Conservation (phyloP, 202 grass and related monocot genomes). For the Zoysia matrella region DNA sequence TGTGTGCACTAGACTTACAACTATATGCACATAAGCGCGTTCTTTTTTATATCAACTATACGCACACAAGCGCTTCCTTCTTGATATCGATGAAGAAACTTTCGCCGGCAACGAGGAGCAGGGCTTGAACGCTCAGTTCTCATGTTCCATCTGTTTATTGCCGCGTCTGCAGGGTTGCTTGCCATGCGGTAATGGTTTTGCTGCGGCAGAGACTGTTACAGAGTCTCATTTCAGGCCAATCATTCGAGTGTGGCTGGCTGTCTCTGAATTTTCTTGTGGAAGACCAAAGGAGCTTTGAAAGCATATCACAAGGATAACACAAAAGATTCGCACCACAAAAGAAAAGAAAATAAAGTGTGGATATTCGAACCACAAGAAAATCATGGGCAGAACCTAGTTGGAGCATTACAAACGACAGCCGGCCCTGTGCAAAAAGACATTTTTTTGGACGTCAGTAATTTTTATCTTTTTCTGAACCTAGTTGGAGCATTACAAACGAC, state of each 20-base stretch:
- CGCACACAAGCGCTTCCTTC: too few relatives aligned
- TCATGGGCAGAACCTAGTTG: background rate
- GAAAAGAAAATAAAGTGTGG: background rate
- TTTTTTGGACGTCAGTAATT: background rate
- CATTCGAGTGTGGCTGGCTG: slow-evolving; percentile 19
- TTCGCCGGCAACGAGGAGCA: too few relatives aligned
- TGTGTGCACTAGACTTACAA: too few relatives aligned
- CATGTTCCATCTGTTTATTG: too few relatives aligned
- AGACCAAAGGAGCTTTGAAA: slow-evolving; percentile 7
- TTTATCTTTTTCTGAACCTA: background rate
- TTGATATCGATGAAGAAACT: too few relatives aligned
- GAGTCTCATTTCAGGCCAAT: slow-evolving; percentile 15
- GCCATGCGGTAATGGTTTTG: background rate
- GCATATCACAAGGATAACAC: background rate
- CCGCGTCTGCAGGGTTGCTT: background rate
- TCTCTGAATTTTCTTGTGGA: slow-evolving; percentile 17
- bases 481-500: background rate
- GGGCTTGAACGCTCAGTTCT: too few relatives aligned
- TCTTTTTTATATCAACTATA: too few relatives aligned
- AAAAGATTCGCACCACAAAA: slow-evolving; percentile 5
- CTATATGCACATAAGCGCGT: too few relatives aligned
- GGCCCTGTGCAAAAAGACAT: too few relatives aligned
- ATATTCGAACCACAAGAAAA: slow-evolving; percentile 44
- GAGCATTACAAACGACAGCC: too few relatives aligned
- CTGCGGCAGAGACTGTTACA: background rate